Base-by-base conservation (phyloP, 805 yeast species). In the Candida lessepsii region DNA sequence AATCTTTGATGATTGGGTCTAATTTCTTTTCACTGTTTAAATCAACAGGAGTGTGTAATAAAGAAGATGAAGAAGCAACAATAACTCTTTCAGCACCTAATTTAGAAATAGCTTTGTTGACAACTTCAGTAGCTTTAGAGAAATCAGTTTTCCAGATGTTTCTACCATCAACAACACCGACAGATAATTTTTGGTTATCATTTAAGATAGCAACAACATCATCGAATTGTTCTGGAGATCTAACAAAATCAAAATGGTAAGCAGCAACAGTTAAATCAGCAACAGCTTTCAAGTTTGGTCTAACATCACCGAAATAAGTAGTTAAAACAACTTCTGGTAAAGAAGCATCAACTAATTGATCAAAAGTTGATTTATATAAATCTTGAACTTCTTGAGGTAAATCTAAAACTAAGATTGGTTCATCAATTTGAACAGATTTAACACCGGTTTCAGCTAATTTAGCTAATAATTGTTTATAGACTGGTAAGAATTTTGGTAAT, bases 131-230 rank as follows among this genome's bases (percentile, higher is more conserved):
- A 54, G 99, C 95, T 73, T 81, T 81, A 61, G 93, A 67, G 63
- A 84, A 87, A 78, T 93, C 85, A 70, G 95, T 84, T 81, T 93
- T 93, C 99, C 99, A 93, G 74, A 93, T 88, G 83, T 93, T 93
- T 81, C 99, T 89, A 75, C 99, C 99, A 61, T 89, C 95, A 61
- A 93, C 90, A 58, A 93, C 80, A 87, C 99, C 99, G 53, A 85
- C 96, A 48, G 98, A 91, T 63, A 93, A 76, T 50, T 76, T 72
- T 77, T 93, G 96, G 52, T 80, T 71, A 50, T 73, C 78, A 52
- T 75, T 64, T 45, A 91, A 71, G 59, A 85, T 73, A 44, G 77
- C 71, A 46, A 78, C 71, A 57, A 86, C 95, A 42, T 80, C 86
- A 44, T 87, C 91, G 53, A 93, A 81, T 79, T 93, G 99, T 70